These are phyloP conservation scores for Chlorella variabilis DNA, from an alignment of 163 green algal species.

Conservation along the genomic window DNA sequence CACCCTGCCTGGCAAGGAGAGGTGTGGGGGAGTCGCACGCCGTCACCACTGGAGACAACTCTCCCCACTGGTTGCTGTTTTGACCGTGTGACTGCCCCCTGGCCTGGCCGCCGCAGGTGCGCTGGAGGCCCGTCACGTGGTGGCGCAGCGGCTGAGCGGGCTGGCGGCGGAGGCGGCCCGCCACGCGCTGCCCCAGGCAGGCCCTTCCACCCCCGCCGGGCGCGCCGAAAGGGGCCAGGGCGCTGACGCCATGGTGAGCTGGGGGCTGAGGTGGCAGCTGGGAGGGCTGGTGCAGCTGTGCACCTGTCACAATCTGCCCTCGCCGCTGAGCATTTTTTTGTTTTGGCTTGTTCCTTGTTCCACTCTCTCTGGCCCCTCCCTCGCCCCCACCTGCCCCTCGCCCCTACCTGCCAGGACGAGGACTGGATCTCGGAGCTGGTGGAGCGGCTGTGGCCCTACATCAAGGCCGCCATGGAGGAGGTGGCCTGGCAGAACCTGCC, in stretches of 20 bases:
- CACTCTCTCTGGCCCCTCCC: too few relatives aligned
- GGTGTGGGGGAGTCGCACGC: too few relatives aligned
- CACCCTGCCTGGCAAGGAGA: too few relatives aligned
- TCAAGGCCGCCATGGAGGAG: constrained; percentile 9
- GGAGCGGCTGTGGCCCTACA: constrained; percentile 44
- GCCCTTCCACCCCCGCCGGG: background rate
- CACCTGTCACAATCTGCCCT: too few relatives aligned
- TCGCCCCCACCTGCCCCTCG: background rate
- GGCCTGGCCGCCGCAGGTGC: background rate
- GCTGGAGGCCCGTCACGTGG: background rate
- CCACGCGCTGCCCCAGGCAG: background rate
- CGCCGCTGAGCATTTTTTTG: too few relatives aligned
- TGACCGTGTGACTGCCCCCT: too few relatives aligned
- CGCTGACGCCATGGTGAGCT: background rate
- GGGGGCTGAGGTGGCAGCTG: background rate
- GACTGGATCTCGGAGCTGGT: constrained; percentile 44
- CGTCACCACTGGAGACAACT: too few relatives aligned
- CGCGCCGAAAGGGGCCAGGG: background rate
- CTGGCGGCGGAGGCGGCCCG: background rate
- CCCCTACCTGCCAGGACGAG: constrained; percentile 19
- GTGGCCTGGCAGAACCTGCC: constrained; percentile 35
- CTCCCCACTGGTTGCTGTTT: too few relatives aligned
- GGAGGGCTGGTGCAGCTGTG: too few relatives aligned
- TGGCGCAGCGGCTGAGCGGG: background rate
- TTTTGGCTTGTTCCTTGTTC: too few relatives aligned